Conservation (phyloP, 306 rosid genomes). For the Begonia loranthoides region DNA sequence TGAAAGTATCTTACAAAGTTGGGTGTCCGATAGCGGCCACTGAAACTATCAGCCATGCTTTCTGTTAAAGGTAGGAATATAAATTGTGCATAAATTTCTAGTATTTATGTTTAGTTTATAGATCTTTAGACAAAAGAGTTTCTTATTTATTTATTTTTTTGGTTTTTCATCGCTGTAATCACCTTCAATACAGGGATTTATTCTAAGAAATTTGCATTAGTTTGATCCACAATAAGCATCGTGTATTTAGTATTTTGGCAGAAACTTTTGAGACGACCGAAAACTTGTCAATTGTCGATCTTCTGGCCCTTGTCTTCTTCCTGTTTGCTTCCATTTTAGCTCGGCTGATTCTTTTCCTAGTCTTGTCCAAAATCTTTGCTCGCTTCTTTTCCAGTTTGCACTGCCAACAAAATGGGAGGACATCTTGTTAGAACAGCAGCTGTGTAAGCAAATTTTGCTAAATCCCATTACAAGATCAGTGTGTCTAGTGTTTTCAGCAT, state of each 20-base stretch:
- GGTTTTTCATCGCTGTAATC: too few relatives aligned
- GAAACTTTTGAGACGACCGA: constrained; percentile 17
- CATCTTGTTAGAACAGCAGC: too few relatives aligned
- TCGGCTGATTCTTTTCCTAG: constrained; percentile 21
- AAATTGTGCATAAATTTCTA: background rate
- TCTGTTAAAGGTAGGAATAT: background rate
- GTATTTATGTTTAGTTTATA: background rate
- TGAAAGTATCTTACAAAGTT: constrained; percentile 73
- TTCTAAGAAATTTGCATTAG: constrained; percentile 10
- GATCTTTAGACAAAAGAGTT: background rate
- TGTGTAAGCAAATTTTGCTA: too few relatives aligned
- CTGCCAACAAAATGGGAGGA: constrained; percentile 15
- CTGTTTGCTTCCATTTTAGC: constrained; percentile 45
- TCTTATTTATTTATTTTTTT: too few relatives aligned
- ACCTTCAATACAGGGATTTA: background rate
- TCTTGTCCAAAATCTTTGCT: constrained; percentile 20
- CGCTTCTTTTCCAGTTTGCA: constrained; percentile 38
- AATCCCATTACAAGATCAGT: too few relatives aligned
- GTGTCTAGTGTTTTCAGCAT: too few relatives aligned
- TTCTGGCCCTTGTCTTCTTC: constrained; percentile 30
- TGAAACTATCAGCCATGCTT: constrained; percentile 7
- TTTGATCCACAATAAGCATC: constrained; percentile 11
- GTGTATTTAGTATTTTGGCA: constrained; percentile 5
- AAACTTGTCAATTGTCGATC: constrained; percentile 25
- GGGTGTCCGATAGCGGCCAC: constrained; percentile 60